Conservation (phyloP, 148 eudicot genomes). For the Amaranthus palmeri region DNA sequence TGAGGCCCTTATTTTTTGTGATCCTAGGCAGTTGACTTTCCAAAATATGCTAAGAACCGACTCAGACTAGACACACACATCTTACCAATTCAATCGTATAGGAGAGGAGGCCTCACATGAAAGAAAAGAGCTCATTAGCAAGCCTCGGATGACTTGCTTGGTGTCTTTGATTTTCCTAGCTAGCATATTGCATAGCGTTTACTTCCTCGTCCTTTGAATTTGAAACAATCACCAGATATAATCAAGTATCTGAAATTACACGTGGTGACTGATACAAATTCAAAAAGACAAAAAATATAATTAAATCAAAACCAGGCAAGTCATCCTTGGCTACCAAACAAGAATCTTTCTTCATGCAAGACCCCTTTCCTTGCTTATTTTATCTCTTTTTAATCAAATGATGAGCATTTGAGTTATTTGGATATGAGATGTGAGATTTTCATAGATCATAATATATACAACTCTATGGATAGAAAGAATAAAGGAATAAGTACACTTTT, state of each 20-base stretch:
- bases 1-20: too few relatives aligned
- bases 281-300: not conserved
- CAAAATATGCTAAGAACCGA: too few relatives aligned
- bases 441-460: conserved; percentile 1
- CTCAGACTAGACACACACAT: too few relatives aligned
- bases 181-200: too few relatives aligned
- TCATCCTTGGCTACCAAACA: conserved; percentile 31
- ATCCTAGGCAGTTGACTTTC: too few relatives aligned
- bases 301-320: conserved; percentile 14
- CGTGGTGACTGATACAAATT: conserved; percentile 9
- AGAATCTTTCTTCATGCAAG: conserved; percentile 26
- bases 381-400: not conserved
- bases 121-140: conserved; percentile 21
- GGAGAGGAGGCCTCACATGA: conserved; percentile 23
- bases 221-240: too few relatives aligned
- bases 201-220: too few relatives aligned
- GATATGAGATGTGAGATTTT: too few relatives aligned
- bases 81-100: not conserved
- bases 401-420: not conserved
- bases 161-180: not conserved
- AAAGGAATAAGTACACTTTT: not conserved
- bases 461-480: not conserved
- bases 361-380: conserved; percentile 7
- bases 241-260: too few relatives aligned
- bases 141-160: conserved; percentile 27